Evolutionary conservation across 352 stramenopile species (phyloP), one percentile per base, ranked within the genome.

Genomic region (Hyaloperonospora brassicae): DNA sequence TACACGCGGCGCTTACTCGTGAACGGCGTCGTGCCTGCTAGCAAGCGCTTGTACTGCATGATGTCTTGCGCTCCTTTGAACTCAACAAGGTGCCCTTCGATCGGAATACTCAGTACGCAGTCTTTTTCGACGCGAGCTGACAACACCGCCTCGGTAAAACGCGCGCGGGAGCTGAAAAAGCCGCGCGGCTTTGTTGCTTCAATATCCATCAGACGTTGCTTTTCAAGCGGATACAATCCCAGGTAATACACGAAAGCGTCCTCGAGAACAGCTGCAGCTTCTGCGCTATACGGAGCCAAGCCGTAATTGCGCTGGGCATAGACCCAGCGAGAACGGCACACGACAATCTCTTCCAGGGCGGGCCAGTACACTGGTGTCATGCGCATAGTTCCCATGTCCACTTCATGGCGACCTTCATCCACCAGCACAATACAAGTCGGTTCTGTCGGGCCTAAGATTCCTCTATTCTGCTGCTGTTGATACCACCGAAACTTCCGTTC

Each of bases 321-420:
- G 5, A 92, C 64, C 82, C 82, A 92, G n/a, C 71, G 57, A 40
- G 80, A 87, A 12, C 79, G 77, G 47, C 80, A 76, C 27, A 91
- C 77, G 35, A 82, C 47, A 52, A 82, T 72, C 55, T 81, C 74
- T 48, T 90, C 82, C 3, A 90, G 52, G 5, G 70, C 62, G 5
- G 70, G 64, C 84, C 84, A 94, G 48, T 93, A 94, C 45, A 94
- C 78, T 0, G 79, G 78, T 40, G 47, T 86, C 77, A 93, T 91
- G 12, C 63, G 62, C 79, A 91, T 89, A 0, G 63, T 77, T 25
- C 87, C 77, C 30, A 94, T 49, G 35, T 80, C 76, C 11, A 94
- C 84, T 51, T 93, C 80, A 54, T 89, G 69, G 7, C 82, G 77
- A 5, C 84, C 84, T 79, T 92, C 76, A 48, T 94, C 82, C 0